Percentiles rank a stretch among this genome's conserved stretches.
Evolutionary conservation across 352 stramenopile genomes (phyloP).

Genomic region (Aphanomyces invadans): DNA sequence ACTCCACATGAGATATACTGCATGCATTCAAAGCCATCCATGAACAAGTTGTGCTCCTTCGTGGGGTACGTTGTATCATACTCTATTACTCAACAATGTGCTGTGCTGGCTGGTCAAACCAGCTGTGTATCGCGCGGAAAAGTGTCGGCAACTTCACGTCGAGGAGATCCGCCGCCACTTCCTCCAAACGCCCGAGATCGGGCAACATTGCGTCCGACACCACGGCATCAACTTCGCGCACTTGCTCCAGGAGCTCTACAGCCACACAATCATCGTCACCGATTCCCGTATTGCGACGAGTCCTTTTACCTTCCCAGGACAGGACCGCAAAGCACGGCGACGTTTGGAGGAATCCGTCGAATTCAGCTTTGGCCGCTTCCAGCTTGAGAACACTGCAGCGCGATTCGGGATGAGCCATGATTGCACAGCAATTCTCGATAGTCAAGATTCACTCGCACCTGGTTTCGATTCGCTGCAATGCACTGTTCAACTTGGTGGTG

Average conservation of each 20-base stretch:
- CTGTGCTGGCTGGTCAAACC: constrained; percentile 9
- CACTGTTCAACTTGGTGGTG: neutral
- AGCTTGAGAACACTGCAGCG: neutral
- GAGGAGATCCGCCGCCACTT: neutral
- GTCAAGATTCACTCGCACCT: neutral
- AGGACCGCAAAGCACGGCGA: neutral
- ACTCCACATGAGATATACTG: constrained; percentile 26
- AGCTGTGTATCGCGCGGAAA: neutral
- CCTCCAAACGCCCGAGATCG: neutral
- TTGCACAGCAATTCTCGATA: neutral
- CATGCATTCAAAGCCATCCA: too few relatives aligned
- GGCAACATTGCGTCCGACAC: neutral
- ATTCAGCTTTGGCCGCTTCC: neutral
- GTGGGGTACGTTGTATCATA: too few relatives aligned
- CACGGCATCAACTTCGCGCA: neutral
- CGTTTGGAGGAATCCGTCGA: constrained; percentile 1
- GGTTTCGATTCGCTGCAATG: constrained; percentile 1
- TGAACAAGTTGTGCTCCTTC: too few relatives aligned
- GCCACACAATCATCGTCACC: neutral
- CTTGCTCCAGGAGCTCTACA: constrained; percentile 13
- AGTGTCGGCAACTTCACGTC: neutral
- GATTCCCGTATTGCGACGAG: neutral
- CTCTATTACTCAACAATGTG: too few relatives aligned
- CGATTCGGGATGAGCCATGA: too few relatives aligned
- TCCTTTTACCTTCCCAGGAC: neutral